Evolutionary conservation across 163 green algal species (phyloP).

Genomic region (Volvox carteri): DNA sequence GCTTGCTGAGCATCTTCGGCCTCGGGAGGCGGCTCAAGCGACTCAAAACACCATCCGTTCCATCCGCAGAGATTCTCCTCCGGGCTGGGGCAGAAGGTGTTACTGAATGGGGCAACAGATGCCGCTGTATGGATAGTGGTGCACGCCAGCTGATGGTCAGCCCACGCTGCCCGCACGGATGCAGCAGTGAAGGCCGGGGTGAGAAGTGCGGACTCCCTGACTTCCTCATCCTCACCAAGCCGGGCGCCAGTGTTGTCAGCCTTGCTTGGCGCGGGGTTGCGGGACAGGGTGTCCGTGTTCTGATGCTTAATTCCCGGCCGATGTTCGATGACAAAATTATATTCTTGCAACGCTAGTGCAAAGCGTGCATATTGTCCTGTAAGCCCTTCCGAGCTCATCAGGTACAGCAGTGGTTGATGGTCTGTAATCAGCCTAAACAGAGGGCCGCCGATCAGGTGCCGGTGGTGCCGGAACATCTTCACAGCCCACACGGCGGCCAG

Average conservation of each 20-base stretch:
- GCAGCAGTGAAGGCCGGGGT: neutral
- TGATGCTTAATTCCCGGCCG: conserved; percentile 45
- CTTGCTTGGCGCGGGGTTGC: conserved; percentile 14
- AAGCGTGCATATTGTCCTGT: conserved; percentile 60
- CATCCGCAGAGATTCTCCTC: neutral
- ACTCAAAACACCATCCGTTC: conserved; percentile 10
- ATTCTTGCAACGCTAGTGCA: conserved; percentile 60
- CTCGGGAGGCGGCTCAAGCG: neutral
- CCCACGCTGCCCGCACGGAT: neutral
- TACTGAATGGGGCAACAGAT: neutral
- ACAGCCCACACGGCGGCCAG: conserved; percentile 56
- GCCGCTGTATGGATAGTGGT: neutral
- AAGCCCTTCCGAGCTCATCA: conserved; percentile 57
- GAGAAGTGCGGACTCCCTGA: neutral
- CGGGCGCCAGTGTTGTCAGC: conserved; percentile 45
- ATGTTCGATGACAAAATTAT: conserved; percentile 57
- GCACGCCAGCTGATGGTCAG: neutral
- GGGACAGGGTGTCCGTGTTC: conserved; percentile 55
- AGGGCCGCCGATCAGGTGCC: conserved; percentile 53
- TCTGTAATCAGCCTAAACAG: conserved; percentile 61
- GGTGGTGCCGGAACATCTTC: conserved; percentile 57
- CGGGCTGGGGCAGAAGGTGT: neutral
- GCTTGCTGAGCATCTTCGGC: neutral
- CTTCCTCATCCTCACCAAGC: conserved; percentile 20
- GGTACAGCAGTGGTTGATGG: conserved; percentile 61